A percentile compares a stretch with the other conserved stretches of the same genome.
Conservation (phyloP, 176 grass and related monocot species). For the Hordeum marinum region DNA sequence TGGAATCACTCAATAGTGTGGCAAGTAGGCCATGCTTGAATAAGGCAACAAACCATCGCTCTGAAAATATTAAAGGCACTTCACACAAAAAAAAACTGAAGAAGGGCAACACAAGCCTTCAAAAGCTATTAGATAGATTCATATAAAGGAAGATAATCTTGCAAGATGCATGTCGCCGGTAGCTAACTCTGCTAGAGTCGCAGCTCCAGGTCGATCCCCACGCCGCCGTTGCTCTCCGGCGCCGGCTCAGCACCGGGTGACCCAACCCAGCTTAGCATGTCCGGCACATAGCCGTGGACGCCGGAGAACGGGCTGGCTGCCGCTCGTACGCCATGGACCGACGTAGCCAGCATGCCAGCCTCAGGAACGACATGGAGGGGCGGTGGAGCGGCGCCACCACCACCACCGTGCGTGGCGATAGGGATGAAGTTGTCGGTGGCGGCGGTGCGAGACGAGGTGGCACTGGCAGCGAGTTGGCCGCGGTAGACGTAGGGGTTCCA, state of each 20-base stretch:
- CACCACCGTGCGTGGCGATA: background rate
- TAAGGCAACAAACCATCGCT: too few relatives aligned
- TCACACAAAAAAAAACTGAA: too few relatives aligned
- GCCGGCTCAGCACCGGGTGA: too few relatives aligned
- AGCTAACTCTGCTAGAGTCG: background rate
- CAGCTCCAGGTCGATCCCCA: background rate
- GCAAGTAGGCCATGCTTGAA: too few relatives aligned
- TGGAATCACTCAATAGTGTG: too few relatives aligned
- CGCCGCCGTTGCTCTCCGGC: too few relatives aligned
- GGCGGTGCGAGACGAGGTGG: too few relatives aligned
- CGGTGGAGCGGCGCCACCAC: too few relatives aligned
- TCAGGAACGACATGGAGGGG: background rate
- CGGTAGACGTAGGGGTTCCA: background rate
- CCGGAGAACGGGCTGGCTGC: background rate
- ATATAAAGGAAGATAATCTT: background rate
- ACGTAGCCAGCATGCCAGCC: background rate
- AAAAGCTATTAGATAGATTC: background rate
- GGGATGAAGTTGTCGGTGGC: background rate
- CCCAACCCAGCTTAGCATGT: too few relatives aligned
- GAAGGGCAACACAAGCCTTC: background rate
- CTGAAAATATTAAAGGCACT: too few relatives aligned
- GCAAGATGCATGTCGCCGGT: background rate
- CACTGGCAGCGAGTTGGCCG: background rate
- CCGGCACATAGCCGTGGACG: too few relatives aligned
- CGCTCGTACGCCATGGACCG: background rate